Percentiles rank a stretch among this genome's conserved stretches.
These are phyloP conservation scores for Chenopodium berlandieri DNA, from an alignment of 148 eudicot genomes.

Conservation along the genomic window DNA sequence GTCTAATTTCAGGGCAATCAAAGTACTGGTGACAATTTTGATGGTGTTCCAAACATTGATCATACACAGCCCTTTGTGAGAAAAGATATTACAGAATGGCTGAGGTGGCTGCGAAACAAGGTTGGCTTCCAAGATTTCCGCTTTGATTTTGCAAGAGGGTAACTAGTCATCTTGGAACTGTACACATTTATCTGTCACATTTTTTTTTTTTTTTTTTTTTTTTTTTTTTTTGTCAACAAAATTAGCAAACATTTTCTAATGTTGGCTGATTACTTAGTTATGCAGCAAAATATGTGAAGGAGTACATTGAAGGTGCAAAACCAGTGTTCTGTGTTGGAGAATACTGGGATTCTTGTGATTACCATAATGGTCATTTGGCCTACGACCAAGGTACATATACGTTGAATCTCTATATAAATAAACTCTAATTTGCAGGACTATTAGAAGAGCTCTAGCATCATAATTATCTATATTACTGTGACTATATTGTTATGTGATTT, in stretches of 20 bases:
- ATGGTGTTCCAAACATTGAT: conserved; percentile 91
- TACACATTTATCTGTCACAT: background rate
- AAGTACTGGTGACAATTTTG: conserved; percentile 85
- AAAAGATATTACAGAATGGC: conserved; percentile 73
- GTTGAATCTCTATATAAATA: background rate
- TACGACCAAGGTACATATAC: conserved; percentile 72
- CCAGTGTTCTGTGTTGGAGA: conserved; percentile 89
- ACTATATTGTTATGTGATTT: no score
- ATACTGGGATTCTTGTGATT: conserved; percentile 93
- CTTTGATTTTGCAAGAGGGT: conserved; percentile 96
- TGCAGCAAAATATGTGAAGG: conserved; percentile 72
- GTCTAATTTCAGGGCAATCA: conserved; percentile 54
- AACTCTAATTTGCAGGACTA: background rate
- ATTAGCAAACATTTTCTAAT: conserved; percentile 9
- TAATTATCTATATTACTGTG: background rate
- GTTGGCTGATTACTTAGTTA: conserved; percentile 39
- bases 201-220: background rate
- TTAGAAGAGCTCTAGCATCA: background rate
- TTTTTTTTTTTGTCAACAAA: background rate
- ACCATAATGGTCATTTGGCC: conserved; percentile 58
- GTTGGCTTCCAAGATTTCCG: conserved; percentile 97
- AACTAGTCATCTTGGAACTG: conserved; percentile 17
- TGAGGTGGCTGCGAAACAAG: conserved; percentile 62
- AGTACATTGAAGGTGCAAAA: conserved; percentile 73
- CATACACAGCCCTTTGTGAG: conserved; percentile 74